phyloP scores from a whole-genome alignment of 2,329 filamentous ascomycete genomes.

The Nothophaeocryptopus gaeumannii region DNA sequence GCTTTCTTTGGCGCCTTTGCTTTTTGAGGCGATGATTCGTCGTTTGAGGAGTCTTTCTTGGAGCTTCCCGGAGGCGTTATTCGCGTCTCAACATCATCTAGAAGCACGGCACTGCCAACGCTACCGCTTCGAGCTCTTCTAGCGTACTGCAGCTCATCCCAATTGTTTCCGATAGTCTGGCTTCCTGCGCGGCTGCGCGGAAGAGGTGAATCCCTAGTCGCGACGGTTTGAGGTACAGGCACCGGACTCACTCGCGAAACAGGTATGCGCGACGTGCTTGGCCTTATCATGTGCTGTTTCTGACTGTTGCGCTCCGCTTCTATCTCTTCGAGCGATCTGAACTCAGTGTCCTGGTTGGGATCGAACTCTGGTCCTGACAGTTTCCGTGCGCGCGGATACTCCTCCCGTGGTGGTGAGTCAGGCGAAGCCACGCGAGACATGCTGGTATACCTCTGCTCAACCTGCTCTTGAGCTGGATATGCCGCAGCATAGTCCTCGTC shows the following conservation, averaged over 20 bases:
- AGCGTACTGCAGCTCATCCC: conserved; percentile 42
- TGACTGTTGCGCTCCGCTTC: conserved; percentile 40
- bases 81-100: conserved; percentile 45
- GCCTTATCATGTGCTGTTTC: conserved; percentile 44
- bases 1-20: conserved; percentile 40
- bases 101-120: conserved; percentile 50
- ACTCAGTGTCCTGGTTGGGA: conserved; percentile 61
- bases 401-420: conserved; percentile 37
- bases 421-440: conserved; percentile 21
- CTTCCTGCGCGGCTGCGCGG: conserved; percentile 59
- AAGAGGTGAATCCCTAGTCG: conserved; percentile 71
- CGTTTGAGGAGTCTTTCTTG: conserved; percentile 21
- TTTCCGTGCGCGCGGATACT: conserved; percentile 26
- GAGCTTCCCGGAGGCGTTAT: conserved; percentile 38
- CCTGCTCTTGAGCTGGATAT: conserved; percentile 21
- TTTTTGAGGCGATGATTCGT: conserved; percentile 38
- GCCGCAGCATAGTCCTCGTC: conserved; percentile 25
- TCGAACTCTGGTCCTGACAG: conserved; percentile 40
- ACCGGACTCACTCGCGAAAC: conserved; percentile 75
- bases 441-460: conserved; percentile 18
- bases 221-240: conserved; percentile 67
- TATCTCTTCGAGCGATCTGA: conserved; percentile 75
- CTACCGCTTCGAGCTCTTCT: conserved; percentile 67
- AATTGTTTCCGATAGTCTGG: conserved; percentile 56
- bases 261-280: conserved; percentile 75